Evolutionary conservation across 805 yeast genomes (phyloP).

Genomic region (Saturnispora diversa): DNA sequence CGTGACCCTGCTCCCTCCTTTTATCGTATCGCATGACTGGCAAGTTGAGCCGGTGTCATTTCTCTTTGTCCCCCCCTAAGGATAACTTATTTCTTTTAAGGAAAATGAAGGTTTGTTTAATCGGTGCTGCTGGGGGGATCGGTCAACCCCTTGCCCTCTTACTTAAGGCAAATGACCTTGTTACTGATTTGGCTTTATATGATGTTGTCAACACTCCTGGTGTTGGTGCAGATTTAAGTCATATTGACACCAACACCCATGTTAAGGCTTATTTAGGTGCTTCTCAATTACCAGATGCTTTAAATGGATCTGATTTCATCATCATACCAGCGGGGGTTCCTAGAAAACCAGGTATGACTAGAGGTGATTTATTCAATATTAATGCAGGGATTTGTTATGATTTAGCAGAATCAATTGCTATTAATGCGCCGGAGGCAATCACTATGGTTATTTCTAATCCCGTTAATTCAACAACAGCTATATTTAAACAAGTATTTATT

Average conservation of each 20-base stretch:
- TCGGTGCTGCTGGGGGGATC: constrained; percentile 83
- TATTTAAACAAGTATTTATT: constrained; percentile 73
- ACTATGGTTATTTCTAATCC: constrained; percentile 86
- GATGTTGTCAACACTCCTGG: constrained; percentile 52
- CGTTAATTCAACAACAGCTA: constrained; percentile 87
- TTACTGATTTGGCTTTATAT: constrained; percentile 39
- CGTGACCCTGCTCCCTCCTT: no score
- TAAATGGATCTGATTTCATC: constrained; percentile 41
- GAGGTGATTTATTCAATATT: constrained; percentile 53
- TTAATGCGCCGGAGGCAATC: constrained; percentile 62
- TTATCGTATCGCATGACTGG: no score
- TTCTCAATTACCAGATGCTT: constrained; percentile 30
- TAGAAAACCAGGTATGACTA: constrained; percentile 58
- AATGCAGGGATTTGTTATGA: constrained; percentile 64
- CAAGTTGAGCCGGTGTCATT: no score
- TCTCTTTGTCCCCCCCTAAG: no score
- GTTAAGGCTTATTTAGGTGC: constrained; percentile 33
- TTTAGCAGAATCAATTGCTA: constrained; percentile 69
- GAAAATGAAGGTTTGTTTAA: constrained; percentile 59
- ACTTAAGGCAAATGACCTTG: constrained; percentile 39
- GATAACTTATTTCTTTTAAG: no score
- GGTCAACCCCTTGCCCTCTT: constrained; percentile 50
- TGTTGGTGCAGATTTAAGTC: constrained; percentile 48
- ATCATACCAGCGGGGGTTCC: constrained; percentile 57
- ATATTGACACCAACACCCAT: constrained; percentile 42